A percentile compares a stretch with the other conserved stretches of the same genome.
Conservation (phyloP, 805 yeast genomes). For the Teunomyces lycoperdinae region DNA sequence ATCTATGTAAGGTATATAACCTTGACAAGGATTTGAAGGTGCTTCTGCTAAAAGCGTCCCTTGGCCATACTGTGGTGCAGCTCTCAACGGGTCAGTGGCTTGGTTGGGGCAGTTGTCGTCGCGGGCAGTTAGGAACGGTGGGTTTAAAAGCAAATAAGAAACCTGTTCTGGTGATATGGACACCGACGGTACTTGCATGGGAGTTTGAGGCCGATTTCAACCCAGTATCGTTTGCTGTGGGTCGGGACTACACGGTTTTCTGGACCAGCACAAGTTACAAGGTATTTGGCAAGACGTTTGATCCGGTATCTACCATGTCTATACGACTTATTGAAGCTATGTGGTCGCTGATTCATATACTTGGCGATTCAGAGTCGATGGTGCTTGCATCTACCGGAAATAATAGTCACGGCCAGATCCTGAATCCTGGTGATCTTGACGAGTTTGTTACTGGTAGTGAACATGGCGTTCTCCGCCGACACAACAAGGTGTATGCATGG, state of each 20-base stretch:
- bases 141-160: slow-evolving; percentile 6
- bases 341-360: slow-evolving; percentile 78
- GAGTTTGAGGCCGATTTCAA: slow-evolving; percentile 11
- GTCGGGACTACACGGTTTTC: slow-evolving; percentile 56
- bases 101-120: slow-evolving; percentile 71
- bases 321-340: slow-evolving; percentile 43
- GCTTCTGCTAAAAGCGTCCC: slow-evolving; percentile 30
- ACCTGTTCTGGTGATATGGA: slow-evolving; percentile 18
- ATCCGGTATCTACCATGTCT: slow-evolving; percentile 21
- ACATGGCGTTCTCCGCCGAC: slow-evolving; percentile 60
- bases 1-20: slow-evolving; percentile 9
- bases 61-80: slow-evolving; percentile 44
- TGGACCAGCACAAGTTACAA: slow-evolving; percentile 6
- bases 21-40: slow-evolving; percentile 4
- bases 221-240: slow-evolving; percentile 35
- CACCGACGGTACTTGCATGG: slow-evolving; percentile 16
- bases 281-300: slow-evolving; percentile 7
- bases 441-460: slow-evolving; percentile 71
- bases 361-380: slow-evolving; percentile 9
- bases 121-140: slow-evolving; percentile 48
- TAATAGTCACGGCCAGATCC: slow-evolving; percentile 70
- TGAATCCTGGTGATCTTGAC: slow-evolving; percentile 7
- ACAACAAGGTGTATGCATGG: slow-evolving; percentile 62
- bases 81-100: slow-evolving; percentile 42
- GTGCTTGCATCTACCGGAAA: slow-evolving; percentile 60